Percentiles rank a stretch among this genome's conserved stretches.
phyloP scores from a whole-genome alignment of 2,329 filamentous ascomycete species.

The Penicillium rolfsii region DNA sequence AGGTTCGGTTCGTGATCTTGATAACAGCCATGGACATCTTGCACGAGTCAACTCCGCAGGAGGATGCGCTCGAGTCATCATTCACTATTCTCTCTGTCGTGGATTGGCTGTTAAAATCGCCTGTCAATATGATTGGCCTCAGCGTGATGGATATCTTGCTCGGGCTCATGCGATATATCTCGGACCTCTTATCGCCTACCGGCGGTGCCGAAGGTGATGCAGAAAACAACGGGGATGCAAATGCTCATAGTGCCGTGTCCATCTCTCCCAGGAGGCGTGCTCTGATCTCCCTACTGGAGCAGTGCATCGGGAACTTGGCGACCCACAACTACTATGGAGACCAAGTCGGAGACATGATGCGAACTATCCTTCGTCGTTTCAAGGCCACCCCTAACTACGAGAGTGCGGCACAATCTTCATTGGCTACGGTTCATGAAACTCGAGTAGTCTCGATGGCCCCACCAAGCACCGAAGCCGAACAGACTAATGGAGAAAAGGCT shows the following conservation, averaged over 20 bases:
- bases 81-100: slow-evolving; percentile 77
- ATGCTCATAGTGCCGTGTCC: slow-evolving; percentile 15
- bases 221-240: slow-evolving; percentile 27
- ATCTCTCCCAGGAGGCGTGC: slow-evolving; percentile 61
- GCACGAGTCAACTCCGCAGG: slow-evolving; percentile 67
- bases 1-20: slow-evolving; percentile 89
- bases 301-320: slow-evolving; percentile 85
- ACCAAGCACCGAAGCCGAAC: slow-evolving; percentile 30
- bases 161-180: slow-evolving; percentile 80
- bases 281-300: slow-evolving; percentile 71
- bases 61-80: slow-evolving; percentile 73
- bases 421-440: slow-evolving; percentile 31
- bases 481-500: slow-evolving; percentile 49
- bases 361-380: slow-evolving; percentile 74
- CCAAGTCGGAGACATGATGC: slow-evolving; percentile 93
- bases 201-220: slow-evolving; percentile 42
- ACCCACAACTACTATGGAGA: slow-evolving; percentile 97
- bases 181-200: slow-evolving; percentile 71
- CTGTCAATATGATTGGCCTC: slow-evolving; percentile 90
- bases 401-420: slow-evolving; percentile 47
- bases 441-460: slow-evolving; percentile 11
- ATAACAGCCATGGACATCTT: slow-evolving; percentile 79
- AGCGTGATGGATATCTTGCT: slow-evolving; percentile 95
- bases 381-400: slow-evolving; percentile 63
- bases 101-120: slow-evolving; percentile 78